These are phyloP conservation scores for Russula compacta DNA, from an alignment of 768 basidiomycete genomes.

Conservation along the genomic window DNA sequence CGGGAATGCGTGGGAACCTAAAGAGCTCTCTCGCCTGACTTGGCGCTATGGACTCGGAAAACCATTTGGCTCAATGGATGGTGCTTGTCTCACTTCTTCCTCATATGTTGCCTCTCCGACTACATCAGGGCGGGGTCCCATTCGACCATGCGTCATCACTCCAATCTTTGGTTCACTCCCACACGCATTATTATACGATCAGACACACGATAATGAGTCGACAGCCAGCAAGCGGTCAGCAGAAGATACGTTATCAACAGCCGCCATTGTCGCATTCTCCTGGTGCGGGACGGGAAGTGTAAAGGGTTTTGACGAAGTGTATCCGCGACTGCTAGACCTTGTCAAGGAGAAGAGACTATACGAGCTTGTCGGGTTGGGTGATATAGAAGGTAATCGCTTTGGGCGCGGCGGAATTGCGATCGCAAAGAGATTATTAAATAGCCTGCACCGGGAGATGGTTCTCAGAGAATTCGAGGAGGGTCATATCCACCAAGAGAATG, in stretches of 20 bases:
- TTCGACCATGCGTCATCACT: constrained; percentile 62
- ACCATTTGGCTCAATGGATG: constrained; percentile 95
- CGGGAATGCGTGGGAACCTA: constrained; percentile 84
- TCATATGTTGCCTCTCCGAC: constrained; percentile 60
- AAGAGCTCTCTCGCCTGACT: constrained; percentile 81
- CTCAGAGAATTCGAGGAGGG: constrained; percentile 83
- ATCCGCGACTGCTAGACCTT: constrained; percentile 87
- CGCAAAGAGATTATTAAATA: constrained; percentile 66
- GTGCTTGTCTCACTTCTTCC: constrained; percentile 64
- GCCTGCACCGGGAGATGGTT: constrained; percentile 86
- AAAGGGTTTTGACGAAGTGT: constrained; percentile 96
- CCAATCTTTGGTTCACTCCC: constrained; percentile 81
- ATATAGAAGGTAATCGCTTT: constrained; percentile 11
- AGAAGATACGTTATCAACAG: constrained; percentile 92
- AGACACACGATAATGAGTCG: constrained; percentile 97
- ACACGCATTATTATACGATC: constrained; percentile 90
- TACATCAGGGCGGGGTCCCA: constrained; percentile 74
- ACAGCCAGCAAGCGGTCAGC: constrained; percentile 83
- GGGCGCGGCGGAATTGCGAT: constrained; percentile 27
- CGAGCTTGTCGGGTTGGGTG: constrained; percentile 47
- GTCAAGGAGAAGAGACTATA: constrained; percentile 80
- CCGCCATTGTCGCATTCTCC: constrained; percentile 86
- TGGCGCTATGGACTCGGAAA: constrained; percentile 90
- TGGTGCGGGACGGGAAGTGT: constrained; percentile 85
- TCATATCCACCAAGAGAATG: constrained; percentile 93